phyloP scores from a whole-genome alignment of 148 eudicot species.

The Bassia scoparia region DNA sequence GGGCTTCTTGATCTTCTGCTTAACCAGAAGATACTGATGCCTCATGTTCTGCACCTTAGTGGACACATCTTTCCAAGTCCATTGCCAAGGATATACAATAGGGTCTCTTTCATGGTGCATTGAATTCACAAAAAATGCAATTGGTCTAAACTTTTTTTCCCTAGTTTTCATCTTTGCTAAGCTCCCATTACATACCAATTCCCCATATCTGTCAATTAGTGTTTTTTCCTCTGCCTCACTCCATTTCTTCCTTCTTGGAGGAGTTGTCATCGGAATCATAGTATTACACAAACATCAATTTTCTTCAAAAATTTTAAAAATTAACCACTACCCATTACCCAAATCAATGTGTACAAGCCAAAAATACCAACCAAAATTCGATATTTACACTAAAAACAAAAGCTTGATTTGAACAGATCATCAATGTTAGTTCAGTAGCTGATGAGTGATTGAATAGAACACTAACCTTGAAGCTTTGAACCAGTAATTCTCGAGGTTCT shows the following conservation, averaged over 20 bases:
- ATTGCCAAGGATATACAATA: constrained; percentile 70
- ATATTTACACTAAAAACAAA: background rate
- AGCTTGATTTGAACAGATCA: constrained; percentile 24
- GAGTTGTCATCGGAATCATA: constrained; percentile 30
- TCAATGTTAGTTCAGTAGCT: background rate
- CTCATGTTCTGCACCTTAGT: constrained; percentile 97
- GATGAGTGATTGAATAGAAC: background rate
- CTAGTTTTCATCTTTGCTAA: constrained; percentile 85
- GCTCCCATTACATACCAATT: constrained; percentile 61
- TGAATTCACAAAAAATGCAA: constrained; percentile 67
- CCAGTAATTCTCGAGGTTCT: constrained; percentile 8
- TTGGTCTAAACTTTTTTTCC: constrained; percentile 86
- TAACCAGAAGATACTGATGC: constrained; percentile 84
- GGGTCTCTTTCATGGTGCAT: constrained; percentile 74
- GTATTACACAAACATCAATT: background rate
- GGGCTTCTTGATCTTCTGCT: constrained; percentile 85
- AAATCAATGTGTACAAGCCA: constrained; percentile 3
- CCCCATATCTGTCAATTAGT: constrained; percentile 70
- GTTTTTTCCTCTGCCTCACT: constrained; percentile 86
- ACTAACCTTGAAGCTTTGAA: constrained; percentile 19
- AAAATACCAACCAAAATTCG: background rate
- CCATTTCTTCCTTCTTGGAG: constrained; percentile 85
- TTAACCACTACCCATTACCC: background rate
- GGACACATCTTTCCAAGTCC: constrained; percentile 96
- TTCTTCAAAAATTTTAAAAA: background rate